Base-by-base conservation (phyloP, 768 basidiomycete genomes). In the Rhodocollybia butyracea region DNA sequence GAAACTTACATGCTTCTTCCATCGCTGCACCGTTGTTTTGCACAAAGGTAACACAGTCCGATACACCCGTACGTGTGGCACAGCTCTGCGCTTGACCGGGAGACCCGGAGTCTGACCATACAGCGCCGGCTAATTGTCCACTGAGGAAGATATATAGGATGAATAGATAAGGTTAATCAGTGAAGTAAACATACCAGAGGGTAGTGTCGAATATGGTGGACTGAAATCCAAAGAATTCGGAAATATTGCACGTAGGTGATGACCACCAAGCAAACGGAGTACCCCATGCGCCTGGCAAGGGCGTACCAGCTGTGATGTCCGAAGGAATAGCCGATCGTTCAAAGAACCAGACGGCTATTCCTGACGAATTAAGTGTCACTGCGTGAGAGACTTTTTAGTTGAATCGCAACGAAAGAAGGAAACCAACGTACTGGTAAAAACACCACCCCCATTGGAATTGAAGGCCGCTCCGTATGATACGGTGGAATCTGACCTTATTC, bases 1-100 rank as follows among this genome's bases (percentile, higher is more conserved):
- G 17, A 24, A 24, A 82, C 91, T 72, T 63, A 93, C 91, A 94
- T 61, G 92, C 92, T 63, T 93, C 77, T 4, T 65, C 63, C 64
- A 94, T 85, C 1, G 89, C 76, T 27, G 76, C 75, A 21, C 94
- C 94, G 51, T 79, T 84, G 43, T 81, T 81, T 57, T 76, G 76
- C 29, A 97, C 86, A 68, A 85, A 98, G 19, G 83, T 82, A 51
- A 84, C 78, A 61, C 94, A 98, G 4, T 86, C 89, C 26, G 87
- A 73, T 67, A 84, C 85, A 34, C 92, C 93, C 12, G 94, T 98
- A 61, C 81, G 78, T 61, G 84, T 74, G 12, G 91, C 90, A 64
- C 94, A 98, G 68, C 89, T 93, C 68, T 88, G 81, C 15, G 82
- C 84, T 73, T 95, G 94, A 51, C 94, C 94, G 15, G 90, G 90